Conservation (phyloP, 805 yeast species). For the Candida wancherniae region DNA sequence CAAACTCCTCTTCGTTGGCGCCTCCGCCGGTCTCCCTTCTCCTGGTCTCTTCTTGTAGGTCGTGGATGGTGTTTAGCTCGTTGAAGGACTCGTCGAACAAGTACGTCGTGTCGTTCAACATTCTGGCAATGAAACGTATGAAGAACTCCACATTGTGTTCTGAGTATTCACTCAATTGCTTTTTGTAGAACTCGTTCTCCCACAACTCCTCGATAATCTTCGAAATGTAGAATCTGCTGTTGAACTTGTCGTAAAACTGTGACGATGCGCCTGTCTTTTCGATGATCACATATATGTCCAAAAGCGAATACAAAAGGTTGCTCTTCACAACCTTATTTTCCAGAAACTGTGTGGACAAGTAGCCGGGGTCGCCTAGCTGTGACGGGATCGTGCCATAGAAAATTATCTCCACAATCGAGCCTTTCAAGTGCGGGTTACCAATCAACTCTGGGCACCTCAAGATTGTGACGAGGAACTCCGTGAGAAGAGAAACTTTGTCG, state of each 20-base stretch:
- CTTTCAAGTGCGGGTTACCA: conserved; percentile 90
- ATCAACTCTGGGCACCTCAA: conserved; percentile 80
- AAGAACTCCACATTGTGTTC: conserved; percentile 73
- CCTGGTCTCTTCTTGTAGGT: conserved; percentile 60
- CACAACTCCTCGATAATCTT: conserved; percentile 78
- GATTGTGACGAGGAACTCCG: conserved; percentile 69
- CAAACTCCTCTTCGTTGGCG: conserved; percentile 37
- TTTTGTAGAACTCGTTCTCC: conserved; percentile 63
- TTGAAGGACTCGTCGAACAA: conserved; percentile 85
- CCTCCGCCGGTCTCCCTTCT: conserved; percentile 36
- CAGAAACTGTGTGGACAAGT: conserved; percentile 62
- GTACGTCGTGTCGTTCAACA: conserved; percentile 91
- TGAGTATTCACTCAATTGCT: conserved; percentile 66
- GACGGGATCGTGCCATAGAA: conserved; percentile 66
- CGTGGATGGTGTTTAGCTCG: conserved; percentile 73
- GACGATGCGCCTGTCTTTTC: conserved; percentile 95
- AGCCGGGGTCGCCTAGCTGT: conserved; percentile 61
- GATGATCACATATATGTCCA: conserved; percentile 89
- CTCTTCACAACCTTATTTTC: conserved; percentile 56
- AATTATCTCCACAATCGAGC: conserved; percentile 74
- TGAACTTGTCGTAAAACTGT: conserved; percentile 95
- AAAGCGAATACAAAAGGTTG: conserved; percentile 72
- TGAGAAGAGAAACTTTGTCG: conserved; percentile 50
- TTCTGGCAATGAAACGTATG: conserved; percentile 86
- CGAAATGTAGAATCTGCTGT: conserved; percentile 82